Percentiles rank a stretch among this genome's conserved stretches.
Evolutionary conservation across 2,329 filamentous ascomycete species (phyloP).

Genomic region (Pseudogymnoascus sp.): DNA sequence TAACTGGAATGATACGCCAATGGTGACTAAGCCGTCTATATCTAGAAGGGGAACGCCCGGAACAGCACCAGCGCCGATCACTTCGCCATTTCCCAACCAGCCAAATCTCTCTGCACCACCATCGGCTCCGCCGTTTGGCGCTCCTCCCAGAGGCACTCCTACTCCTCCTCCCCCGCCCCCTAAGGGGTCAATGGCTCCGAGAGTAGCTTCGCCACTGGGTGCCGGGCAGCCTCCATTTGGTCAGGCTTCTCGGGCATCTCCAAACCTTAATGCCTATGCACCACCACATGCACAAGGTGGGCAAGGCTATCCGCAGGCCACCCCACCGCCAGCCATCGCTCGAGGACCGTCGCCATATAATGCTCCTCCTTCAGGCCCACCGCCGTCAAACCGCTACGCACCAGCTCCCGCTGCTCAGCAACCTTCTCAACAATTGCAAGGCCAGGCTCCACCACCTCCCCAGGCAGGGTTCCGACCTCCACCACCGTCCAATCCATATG

Average conservation of each 20-base stretch:
- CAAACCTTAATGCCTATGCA: constrained; percentile 56
- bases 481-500: constrained; percentile 40
- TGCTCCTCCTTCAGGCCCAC: constrained; percentile 60
- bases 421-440: constrained; percentile 32
- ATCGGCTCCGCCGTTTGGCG: constrained; percentile 49
- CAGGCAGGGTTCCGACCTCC: constrained; percentile 36
- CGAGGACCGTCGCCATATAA: constrained; percentile 83
- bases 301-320: constrained; percentile 26
- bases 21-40: constrained; percentile 65
- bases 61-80: constrained; percentile 50
- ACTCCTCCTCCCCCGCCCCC: constrained; percentile 77
- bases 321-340: constrained; percentile 50
- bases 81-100: constrained; percentile 68
- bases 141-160: constrained; percentile 47
- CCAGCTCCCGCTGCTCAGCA: constrained; percentile 54
- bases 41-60: constrained; percentile 68
- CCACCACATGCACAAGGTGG: constrained; percentile 41
- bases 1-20: constrained; percentile 92
- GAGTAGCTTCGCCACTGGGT: constrained; percentile 63
- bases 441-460: constrained; percentile 31
- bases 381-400: constrained; percentile 69
- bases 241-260: constrained; percentile 42
- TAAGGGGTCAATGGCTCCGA: constrained; percentile 63
- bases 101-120: constrained; percentile 47
- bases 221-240: constrained; percentile 45